A percentile compares a stretch with the other conserved stretches of the same genome.
These are phyloP conservation scores for Vitis amurensis DNA, from an alignment of 164 flowering plant species.

Conservation along the genomic window DNA sequence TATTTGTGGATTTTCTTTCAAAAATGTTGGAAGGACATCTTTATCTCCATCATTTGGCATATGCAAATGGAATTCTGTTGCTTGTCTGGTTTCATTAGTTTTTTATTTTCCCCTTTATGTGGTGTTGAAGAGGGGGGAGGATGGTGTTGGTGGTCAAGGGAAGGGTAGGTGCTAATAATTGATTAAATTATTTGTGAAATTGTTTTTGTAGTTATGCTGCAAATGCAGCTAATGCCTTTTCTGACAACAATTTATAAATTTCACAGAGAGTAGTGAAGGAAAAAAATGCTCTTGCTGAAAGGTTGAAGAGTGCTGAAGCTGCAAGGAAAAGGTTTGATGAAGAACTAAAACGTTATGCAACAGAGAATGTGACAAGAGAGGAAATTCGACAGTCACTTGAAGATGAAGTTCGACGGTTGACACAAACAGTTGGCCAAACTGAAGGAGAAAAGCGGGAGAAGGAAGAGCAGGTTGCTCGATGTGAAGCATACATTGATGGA, in stretches of 20 bases:
- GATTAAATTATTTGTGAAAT: too few species aligned
- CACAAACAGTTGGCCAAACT: constrained; percentile 89
- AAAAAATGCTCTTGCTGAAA: constrained; percentile 93
- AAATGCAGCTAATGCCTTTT: neutral
- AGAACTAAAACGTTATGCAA: constrained; percentile 85
- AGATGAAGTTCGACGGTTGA: constrained; percentile 87
- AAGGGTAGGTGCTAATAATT: too few species aligned
- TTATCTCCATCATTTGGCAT: too few species aligned
- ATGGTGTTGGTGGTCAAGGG: too few species aligned
- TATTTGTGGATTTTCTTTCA: too few species aligned
- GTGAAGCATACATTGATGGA: constrained; percentile 93
- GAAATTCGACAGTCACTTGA: constrained; percentile 89
- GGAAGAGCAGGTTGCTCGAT: constrained; percentile 93
- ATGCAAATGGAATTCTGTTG: too few species aligned
- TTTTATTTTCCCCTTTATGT: too few species aligned
- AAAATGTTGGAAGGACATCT: too few species aligned
- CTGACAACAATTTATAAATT: constrained; percentile 10
- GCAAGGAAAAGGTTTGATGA: constrained; percentile 91
- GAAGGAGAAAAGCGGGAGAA: constrained; percentile 93
- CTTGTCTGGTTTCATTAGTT: too few species aligned
- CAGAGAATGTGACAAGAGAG: constrained; percentile 81
- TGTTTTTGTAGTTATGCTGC: neutral
- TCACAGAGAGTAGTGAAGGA: constrained; percentile 89
- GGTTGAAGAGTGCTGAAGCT: constrained; percentile 86
- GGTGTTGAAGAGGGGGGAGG: too few species aligned